Evolutionary conservation across 73 alveolate species (phyloP).

Genomic region (Blepharisma japonicum): DNA sequence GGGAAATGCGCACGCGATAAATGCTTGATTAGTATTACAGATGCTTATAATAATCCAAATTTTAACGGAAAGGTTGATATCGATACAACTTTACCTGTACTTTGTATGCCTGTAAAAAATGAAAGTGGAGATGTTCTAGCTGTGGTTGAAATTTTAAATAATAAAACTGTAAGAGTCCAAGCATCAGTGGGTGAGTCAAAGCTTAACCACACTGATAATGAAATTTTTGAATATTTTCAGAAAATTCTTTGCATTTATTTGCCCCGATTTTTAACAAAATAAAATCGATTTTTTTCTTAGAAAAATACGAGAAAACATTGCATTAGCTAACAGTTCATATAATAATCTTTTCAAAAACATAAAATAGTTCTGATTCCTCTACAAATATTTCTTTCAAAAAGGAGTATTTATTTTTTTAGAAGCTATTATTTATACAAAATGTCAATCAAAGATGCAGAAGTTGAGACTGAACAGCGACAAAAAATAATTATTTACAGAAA

Average conservation of each 20-base stretch:
- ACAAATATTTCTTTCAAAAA: too few relatives aligned
- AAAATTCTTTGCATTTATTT: conserved; percentile 10
- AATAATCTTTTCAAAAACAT: too few relatives aligned
- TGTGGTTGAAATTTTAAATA: conserved; percentile 32
- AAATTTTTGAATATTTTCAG: conserved; percentile 34
- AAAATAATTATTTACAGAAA: too few relatives aligned
- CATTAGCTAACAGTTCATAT: too few relatives aligned
- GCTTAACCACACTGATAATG: conserved; percentile 39
- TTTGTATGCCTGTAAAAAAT: conserved; percentile 32
- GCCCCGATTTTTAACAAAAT: too few relatives aligned
- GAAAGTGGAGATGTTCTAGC: not conserved
- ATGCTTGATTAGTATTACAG: conserved; percentile 3
- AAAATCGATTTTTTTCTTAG: too few relatives aligned
- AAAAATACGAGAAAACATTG: too few relatives aligned
- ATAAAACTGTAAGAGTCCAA: conserved; percentile 37
- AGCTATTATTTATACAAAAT: too few relatives aligned
- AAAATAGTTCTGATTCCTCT: too few relatives aligned
- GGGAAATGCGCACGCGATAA: not conserved
- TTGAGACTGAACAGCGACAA: too few relatives aligned
- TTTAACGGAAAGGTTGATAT: conserved; percentile 43
- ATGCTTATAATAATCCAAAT: conserved; percentile 5
- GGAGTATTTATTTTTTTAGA: too few relatives aligned
- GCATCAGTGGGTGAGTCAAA: conserved; percentile 31
- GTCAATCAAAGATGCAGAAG: too few relatives aligned
- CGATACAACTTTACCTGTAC: conserved; percentile 45